phyloP scores from a whole-genome alignment of 768 basidiomycete genomes.

The Podaxis pistillaris region DNA sequence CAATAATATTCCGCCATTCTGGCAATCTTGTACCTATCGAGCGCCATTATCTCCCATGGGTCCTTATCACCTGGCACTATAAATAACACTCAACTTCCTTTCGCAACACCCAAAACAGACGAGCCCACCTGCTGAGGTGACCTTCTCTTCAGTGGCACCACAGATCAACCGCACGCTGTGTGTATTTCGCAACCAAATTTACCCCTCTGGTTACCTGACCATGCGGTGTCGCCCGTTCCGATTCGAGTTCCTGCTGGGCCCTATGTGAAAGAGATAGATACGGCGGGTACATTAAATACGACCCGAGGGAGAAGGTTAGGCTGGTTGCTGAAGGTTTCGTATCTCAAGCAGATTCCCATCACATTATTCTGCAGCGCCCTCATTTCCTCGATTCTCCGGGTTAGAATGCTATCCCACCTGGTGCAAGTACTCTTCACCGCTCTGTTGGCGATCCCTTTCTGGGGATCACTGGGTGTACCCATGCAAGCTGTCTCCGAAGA shows the following conservation, averaged over 20 bases:
- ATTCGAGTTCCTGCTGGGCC: background rate
- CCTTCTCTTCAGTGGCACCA: background rate
- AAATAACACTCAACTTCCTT: constrained; percentile 4
- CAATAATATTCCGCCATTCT: background rate
- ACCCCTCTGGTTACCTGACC: background rate
- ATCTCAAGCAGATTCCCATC: background rate
- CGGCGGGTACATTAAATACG: background rate
- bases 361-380: background rate
- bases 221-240: background rate
- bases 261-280: background rate
- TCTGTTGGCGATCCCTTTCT: background rate
- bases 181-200: background rate
- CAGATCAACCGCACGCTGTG: background rate
- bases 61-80: constrained; percentile 9
- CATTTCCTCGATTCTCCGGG: background rate
- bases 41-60: background rate
- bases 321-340: background rate
- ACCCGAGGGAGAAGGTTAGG: background rate
- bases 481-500: constrained; percentile 14
- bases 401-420: background rate
- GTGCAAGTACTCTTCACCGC: background rate
- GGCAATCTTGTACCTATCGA: background rate
- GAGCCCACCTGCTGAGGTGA: background rate
- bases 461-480: background rate
- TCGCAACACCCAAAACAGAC: background rate